Evolutionary conservation across 1,284 basidiomycete genomes (phyloP).

Genomic region (Leccinum griseonigrum): DNA sequence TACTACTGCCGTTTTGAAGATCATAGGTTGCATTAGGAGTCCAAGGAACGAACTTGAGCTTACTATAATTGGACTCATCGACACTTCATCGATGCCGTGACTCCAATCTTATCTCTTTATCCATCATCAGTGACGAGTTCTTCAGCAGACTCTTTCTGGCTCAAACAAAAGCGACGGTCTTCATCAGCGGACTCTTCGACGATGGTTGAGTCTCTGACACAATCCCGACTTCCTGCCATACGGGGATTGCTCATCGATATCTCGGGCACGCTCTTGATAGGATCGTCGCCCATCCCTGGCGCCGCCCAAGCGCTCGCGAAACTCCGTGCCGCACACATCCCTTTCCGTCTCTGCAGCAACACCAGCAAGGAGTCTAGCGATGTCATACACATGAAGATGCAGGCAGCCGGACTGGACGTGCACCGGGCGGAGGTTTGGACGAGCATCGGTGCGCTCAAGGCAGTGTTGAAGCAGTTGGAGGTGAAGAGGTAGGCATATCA

Average conservation of each 20-base stretch:
- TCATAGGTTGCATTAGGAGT: too few relatives aligned
- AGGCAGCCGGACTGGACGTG: slow-evolving; percentile 51
- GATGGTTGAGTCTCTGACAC: background rate
- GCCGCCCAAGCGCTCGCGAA: slow-evolving; percentile 51
- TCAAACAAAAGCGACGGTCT: too few relatives aligned
- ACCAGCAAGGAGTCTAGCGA: slow-evolving; percentile 54
- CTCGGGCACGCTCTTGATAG: slow-evolving; percentile 67
- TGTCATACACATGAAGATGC: slow-evolving; percentile 42
- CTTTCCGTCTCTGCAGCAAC: slow-evolving; percentile 65
- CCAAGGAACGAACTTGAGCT: too few relatives aligned
- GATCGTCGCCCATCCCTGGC: slow-evolving; percentile 42
- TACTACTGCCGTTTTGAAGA: too few relatives aligned
- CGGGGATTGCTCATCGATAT: slow-evolving; percentile 63
- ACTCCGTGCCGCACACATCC: slow-evolving; percentile 45
- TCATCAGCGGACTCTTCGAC: background rate
- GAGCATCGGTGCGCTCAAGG: slow-evolving; percentile 58
- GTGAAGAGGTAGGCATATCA: slow-evolving; percentile 40
- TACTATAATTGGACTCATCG: too few relatives aligned
- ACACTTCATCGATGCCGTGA: too few relatives aligned
- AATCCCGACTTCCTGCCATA: slow-evolving; percentile 35
- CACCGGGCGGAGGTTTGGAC: slow-evolving; percentile 47
- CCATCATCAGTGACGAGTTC: too few relatives aligned
- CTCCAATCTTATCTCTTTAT: too few relatives aligned
- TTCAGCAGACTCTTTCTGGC: too few relatives aligned
- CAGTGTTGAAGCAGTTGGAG: slow-evolving; percentile 40